A percentile compares a stretch with the other conserved stretches of the same genome.
These are phyloP conservation scores for Amanita pallidorosea DNA, from an alignment of 768 basidiomycete genomes.

Conservation along the genomic window DNA sequence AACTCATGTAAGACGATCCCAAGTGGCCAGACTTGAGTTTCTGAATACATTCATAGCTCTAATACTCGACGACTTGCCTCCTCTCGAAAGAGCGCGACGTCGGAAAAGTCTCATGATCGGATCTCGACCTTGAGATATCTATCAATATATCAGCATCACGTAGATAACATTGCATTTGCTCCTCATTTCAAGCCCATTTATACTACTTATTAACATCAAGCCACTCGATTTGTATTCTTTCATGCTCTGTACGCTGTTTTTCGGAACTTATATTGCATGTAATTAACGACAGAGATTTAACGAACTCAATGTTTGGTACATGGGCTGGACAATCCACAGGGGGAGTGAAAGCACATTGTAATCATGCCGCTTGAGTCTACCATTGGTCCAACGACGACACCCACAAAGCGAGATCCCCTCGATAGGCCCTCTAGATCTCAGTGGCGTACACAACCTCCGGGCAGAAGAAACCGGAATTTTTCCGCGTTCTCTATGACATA, in stretches of 20 bases:
- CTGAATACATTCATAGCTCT: conserved; percentile 22
- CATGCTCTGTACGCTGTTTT: not conserved
- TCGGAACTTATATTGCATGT: conserved; percentile 1
- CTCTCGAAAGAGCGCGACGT: conserved; percentile 57
- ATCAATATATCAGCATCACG: not conserved
- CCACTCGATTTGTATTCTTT: conserved; percentile 4
- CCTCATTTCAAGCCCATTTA: conserved; percentile 2
- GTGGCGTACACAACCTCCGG: conserved; percentile 40
- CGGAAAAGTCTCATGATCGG: conserved; percentile 29
- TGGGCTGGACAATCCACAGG: too few relatives aligned
- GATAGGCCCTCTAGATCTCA: not conserved
- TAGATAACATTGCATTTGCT: conserved; percentile 2
- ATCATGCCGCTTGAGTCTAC: not conserved
- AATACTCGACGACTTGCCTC: conserved; percentile 43
- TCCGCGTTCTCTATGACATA: conserved; percentile 41
- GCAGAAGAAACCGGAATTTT: conserved; percentile 40
- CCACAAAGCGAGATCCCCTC: too few relatives aligned
- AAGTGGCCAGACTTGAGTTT: not conserved
- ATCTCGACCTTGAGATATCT: conserved; percentile 14
- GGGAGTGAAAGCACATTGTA: not conserved
- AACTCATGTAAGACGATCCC: conserved; percentile 25
- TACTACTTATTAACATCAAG: not conserved
- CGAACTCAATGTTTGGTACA: not conserved
- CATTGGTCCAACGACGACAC: not conserved
- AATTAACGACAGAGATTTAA: not conserved